Base-by-base conservation (phyloP, 1,139 yeast species). In the Taphrina pruni region DNA sequence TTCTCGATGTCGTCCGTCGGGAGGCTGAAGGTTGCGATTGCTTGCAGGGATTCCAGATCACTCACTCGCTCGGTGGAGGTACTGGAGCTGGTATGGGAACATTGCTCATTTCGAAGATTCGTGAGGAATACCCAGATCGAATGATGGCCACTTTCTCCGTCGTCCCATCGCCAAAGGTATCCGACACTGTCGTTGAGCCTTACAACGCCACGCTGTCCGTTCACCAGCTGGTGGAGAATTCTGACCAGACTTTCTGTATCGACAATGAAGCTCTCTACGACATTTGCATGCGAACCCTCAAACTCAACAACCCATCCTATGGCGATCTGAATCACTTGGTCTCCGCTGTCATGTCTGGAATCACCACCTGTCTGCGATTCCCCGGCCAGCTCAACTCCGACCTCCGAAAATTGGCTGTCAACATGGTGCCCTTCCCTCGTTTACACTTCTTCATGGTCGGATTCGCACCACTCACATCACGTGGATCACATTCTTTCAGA, bases 351-450 rank as follows among this genome's bases (percentile, higher is more conserved):
- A 81, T 81, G 84, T 78, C 81, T 48, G 84, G 84, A 55, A 82
- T 81, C 67, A 81, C 84, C 68, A 81, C 84, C 32, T 80, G 82
- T 66, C 75, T 81, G 69, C 76, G 84, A 70, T 81, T 80, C 77
- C 84, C 84, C 43, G 83, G 84, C 65, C 83, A 81, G 75, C 78
- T 81, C 64, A 81, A 81, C 75, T 81, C 83, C 57, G 84, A 81
- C 72, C 76, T 81, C 72, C 79, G 84, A 66, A 81, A 81, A 74
- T 75, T 81, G 70, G 84, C 84, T 6, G 83, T 81, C 70, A 81
- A 81, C 76, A 75, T 81, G 75, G 82, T 81, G 57, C 84, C 84
- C 17, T 81, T 81, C 78, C 82, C 83, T 62, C 80, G 84, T 65
- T 76, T 81, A 62, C 84, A 81, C 75, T 81, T 81, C 76, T 81